Evolutionary conservation across 2,329 filamentous ascomycete genomes (phyloP), one percentile per base, ranked within the genome.

Genomic region (Cercospora sp.): DNA sequence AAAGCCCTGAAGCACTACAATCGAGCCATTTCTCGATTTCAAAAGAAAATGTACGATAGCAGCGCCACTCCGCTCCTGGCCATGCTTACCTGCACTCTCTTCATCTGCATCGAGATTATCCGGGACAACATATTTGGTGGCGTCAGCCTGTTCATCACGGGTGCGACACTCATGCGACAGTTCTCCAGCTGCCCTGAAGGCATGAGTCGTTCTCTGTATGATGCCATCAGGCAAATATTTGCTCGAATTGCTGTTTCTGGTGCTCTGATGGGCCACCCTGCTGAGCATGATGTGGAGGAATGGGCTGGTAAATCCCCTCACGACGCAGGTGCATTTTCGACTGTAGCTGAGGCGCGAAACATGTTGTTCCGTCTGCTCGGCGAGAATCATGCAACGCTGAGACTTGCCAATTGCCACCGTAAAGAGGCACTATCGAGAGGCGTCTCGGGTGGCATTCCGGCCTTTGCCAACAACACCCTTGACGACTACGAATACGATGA

Each of bases 61-160:
- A 67, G 32, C 3, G 68, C 68, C 13, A 67, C 69, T n/a, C 66
- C 71, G 2, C 43, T 71, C 8, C 49, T 74, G 13, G 69, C 71
- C n/a, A 40, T 76, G 49, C 61, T 76, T 8, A 74, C 69, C 59
- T 77, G 74, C 43, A 59, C 73, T 5, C 60, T 77, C 18, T 77
- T 75, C 64, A 71, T 75, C 32, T 75, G 74, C 37, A 72, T 75
- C 28, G 74, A 76, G 59, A 67, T 73, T 18, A 72, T 76, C 6
- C 69, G 73, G 9, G 72, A 75, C 30, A 69, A 75, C 58, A 59
- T 73, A 4, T 66, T 70, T 53, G 64, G 70, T 26, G 73, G 71
- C 6, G 49, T 76, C 12, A 69, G 58, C 26, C 70, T 76, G 57
- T 66, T 76, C 10, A 59, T 62, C 3, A 72, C 74, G 13, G 72